These are phyloP conservation scores for Castanea crenata DNA, from an alignment of 306 rosid genomes.

Conservation along the genomic window DNA sequence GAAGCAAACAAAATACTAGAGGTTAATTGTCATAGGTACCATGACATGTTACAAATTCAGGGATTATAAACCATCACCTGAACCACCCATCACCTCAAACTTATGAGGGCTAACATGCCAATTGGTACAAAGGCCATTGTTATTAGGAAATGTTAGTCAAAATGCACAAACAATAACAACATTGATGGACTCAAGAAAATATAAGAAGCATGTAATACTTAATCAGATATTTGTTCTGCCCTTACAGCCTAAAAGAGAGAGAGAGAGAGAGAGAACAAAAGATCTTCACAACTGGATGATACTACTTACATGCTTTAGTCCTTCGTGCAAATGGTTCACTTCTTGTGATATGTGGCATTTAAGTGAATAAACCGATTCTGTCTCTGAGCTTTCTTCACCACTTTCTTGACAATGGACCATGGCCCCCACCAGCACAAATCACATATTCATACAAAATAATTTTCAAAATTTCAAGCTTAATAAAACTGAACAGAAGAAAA, in stretches of 20 bases:
- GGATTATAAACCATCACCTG: neutral
- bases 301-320: constrained; percentile 86
- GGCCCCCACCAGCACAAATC: constrained; percentile 26
- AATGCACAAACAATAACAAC: neutral
- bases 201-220: neutral
- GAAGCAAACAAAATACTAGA: constrained; percentile 1
- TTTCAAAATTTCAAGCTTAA: constrained; percentile 5
- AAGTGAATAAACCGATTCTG: constrained; percentile 92
- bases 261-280: neutral
- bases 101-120: no score
- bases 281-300: constrained; percentile 7
- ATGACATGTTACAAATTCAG: neutral
- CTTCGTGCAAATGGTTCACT: constrained; percentile 98
- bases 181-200: neutral
- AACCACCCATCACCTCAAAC: no score
- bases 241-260: neutral
- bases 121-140: neutral
- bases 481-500: constrained; percentile 11
- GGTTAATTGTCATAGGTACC: neutral
- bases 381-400: constrained; percentile 95
- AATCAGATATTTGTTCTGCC: neutral
- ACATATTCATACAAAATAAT: constrained; percentile 21
- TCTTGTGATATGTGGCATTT: constrained; percentile 99
- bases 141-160: neutral
- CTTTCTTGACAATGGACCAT: constrained; percentile 94